These are phyloP conservation scores for Asclepias syriaca DNA, from an alignment of 257 asterid species.

Conservation along the genomic window DNA sequence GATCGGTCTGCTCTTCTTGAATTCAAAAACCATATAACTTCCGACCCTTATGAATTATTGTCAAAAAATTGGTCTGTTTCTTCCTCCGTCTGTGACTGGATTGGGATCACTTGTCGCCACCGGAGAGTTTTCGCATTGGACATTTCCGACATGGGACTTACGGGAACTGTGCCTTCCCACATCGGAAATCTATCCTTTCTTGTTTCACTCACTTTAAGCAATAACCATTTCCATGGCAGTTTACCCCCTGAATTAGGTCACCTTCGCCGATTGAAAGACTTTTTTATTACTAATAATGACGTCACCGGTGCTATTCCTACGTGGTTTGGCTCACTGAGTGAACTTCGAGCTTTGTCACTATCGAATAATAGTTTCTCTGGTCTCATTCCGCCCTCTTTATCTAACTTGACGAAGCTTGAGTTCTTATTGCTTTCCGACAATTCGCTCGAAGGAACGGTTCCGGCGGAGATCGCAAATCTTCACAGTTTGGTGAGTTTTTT, in stretches of 20 bases:
- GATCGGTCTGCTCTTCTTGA: background rate
- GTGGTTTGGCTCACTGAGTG: slow-evolving; percentile 8
- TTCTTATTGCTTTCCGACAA: background rate
- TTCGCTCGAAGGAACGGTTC: slow-evolving; percentile 12
- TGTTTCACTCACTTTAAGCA: slow-evolving; percentile 12
- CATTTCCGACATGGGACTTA: background rate
- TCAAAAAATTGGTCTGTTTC: slow-evolving; percentile 3
- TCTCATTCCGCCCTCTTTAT: background rate
- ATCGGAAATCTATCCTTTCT: slow-evolving; percentile 24
- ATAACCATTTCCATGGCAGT: slow-evolving; percentile 25
- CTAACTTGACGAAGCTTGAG: background rate
- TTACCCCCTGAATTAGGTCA: slow-evolving; percentile 10
- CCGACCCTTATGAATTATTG: background rate
- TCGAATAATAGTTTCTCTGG: background rate
- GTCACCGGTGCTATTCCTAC: slow-evolving; percentile 23
- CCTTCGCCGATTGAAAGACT: slow-evolving; percentile 9
- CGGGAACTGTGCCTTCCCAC: slow-evolving; percentile 4
- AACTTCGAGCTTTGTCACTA: background rate
- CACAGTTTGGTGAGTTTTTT: slow-evolving; percentile 14
- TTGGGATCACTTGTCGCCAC: slow-evolving; percentile 13
- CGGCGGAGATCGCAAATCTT: slow-evolving; percentile 15
- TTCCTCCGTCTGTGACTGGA: slow-evolving; percentile 8
- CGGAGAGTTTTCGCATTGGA: slow-evolving; percentile 5
- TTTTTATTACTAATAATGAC: slow-evolving; percentile 10
- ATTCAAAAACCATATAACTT: background rate